phyloP scores from a whole-genome alignment of 139 green algal species.

The Pycnococcus provasolii region DNA sequence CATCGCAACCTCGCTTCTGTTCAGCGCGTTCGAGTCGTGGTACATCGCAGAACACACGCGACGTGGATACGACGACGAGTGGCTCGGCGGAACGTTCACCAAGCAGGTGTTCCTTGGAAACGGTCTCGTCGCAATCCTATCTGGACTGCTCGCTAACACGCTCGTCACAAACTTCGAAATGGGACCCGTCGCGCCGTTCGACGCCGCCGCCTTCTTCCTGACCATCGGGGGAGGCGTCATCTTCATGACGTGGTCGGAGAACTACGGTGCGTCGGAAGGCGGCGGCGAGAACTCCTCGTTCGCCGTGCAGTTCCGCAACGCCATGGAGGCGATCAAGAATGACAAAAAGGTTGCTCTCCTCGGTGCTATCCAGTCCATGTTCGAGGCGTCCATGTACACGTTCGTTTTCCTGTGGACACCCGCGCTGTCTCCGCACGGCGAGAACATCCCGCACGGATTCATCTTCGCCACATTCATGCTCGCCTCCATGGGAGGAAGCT shows the following conservation, averaged over 20 bases:
- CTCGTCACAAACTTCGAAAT: constrained; percentile 65
- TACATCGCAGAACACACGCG: constrained; percentile 84
- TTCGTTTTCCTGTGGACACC: constrained; percentile 98
- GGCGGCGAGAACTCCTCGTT: constrained; percentile 39
- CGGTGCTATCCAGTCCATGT: constrained; percentile 82
- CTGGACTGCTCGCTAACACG: constrained; percentile 73
- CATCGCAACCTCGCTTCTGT: constrained; percentile 91
- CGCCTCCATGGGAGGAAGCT: constrained; percentile 61
- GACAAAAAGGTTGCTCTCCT: constrained; percentile 61
- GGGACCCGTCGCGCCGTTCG: constrained; percentile 89
- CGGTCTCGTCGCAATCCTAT: constrained; percentile 82
- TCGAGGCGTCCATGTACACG: constrained; percentile 94
- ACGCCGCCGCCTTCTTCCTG: constrained; percentile 70
- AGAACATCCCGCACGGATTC: constrained; percentile 87
- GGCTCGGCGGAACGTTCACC: constrained; percentile 73
- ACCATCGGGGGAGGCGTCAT: constrained; percentile 67
- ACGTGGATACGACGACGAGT: constrained; percentile 60
- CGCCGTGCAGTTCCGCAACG: constrained; percentile 44
- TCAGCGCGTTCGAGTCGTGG: constrained; percentile 94
- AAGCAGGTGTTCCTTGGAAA: constrained; percentile 94
- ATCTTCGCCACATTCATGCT: constrained; percentile 96
- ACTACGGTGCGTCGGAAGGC: constrained; percentile 48
- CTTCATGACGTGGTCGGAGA: constrained; percentile 74
- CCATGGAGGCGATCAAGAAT: constrained; percentile 13
- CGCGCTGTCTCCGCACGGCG: constrained; percentile 58